Conservation (phyloP, 805 yeast genomes). For the Isabelozyma heimii region DNA sequence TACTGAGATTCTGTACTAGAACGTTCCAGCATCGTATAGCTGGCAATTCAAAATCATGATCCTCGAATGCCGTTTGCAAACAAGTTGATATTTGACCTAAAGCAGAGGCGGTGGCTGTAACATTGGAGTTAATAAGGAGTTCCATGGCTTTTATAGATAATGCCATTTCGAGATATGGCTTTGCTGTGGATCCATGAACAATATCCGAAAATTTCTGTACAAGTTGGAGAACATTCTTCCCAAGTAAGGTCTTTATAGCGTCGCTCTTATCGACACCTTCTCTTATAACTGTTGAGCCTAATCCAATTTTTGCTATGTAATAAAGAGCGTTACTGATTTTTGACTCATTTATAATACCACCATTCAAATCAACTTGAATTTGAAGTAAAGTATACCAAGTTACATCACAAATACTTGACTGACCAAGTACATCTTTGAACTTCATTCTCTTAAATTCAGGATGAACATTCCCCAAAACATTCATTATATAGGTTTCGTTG, state of each 20-base stretch:
- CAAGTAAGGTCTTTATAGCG: constrained; percentile 32
- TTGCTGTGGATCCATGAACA: constrained; percentile 58
- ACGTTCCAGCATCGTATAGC: constrained; percentile 69
- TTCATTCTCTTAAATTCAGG: constrained; percentile 40
- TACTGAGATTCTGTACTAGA: constrained; percentile 55
- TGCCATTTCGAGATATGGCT: constrained; percentile 69
- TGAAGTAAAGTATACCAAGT: constrained; percentile 34
- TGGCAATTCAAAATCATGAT: constrained; percentile 53
- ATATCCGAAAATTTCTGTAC: constrained; percentile 78
- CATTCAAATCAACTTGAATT: constrained; percentile 26
- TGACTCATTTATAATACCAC: constrained; percentile 24
- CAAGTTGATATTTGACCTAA: constrained; percentile 86
- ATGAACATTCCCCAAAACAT: constrained; percentile 51
- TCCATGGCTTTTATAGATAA: constrained; percentile 73
- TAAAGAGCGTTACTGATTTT: constrained; percentile 43
- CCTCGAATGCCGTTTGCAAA: constrained; percentile 73
- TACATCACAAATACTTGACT: constrained; percentile 31
- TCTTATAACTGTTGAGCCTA: constrained; percentile 11
- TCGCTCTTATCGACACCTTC: constrained; percentile 14
- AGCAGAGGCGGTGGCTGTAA: constrained; percentile 53
- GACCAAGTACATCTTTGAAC: constrained; percentile 30
- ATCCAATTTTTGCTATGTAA: constrained; percentile 30
- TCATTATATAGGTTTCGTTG: constrained; percentile 48
- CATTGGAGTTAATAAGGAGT: constrained; percentile 55
- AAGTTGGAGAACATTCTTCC: constrained; percentile 65